These are phyloP conservation scores for Ogataea pignaliae DNA, from an alignment of 805 yeast species.

Conservation along the genomic window DNA sequence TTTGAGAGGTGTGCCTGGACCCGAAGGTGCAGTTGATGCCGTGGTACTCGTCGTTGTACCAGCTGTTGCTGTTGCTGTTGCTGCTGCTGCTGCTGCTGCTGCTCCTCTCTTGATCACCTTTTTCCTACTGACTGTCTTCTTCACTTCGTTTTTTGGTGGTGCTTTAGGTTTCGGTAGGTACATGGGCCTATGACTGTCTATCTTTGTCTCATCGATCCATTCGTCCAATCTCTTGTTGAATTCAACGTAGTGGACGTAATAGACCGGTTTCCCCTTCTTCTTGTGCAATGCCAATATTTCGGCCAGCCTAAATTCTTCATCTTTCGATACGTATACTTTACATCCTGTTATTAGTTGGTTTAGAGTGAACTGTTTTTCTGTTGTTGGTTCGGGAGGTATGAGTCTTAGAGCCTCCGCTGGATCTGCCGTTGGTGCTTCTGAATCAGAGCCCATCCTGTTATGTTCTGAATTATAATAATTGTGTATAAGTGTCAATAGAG, in stretches of 20 bases:
- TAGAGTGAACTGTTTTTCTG: constrained; percentile 24
- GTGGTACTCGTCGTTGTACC: constrained; percentile 1
- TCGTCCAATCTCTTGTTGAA: constrained; percentile 96
- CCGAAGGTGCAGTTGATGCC: constrained; percentile 17
- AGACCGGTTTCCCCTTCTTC: constrained; percentile 72
- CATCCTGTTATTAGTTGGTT: constrained; percentile 70
- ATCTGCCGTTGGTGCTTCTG: constrained; percentile 24
- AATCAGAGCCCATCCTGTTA: constrained; percentile 25
- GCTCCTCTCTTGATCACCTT: constrained; percentile 12
- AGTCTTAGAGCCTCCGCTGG: constrained; percentile 26
- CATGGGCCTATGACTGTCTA: constrained; percentile 68
- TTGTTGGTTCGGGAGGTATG: constrained; percentile 29
- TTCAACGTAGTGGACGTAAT: constrained; percentile 91
- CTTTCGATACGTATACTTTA: constrained; percentile 77
- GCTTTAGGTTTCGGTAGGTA: constrained; percentile 62
- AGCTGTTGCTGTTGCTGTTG: constrained; percentile 27
- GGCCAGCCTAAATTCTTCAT: constrained; percentile 73
- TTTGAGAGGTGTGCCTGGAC: no score
- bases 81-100: constrained; percentile 3
- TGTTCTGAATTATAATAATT: no score
- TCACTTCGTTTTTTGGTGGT: constrained; percentile 39
- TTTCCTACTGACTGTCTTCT: constrained; percentile 30
- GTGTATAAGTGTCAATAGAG: no score
- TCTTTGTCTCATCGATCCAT: constrained; percentile 74
- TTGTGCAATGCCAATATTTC: constrained; percentile 76